Evolutionary conservation across 257 asterid species (phyloP).

Genomic region (Datura wrightii): DNA sequence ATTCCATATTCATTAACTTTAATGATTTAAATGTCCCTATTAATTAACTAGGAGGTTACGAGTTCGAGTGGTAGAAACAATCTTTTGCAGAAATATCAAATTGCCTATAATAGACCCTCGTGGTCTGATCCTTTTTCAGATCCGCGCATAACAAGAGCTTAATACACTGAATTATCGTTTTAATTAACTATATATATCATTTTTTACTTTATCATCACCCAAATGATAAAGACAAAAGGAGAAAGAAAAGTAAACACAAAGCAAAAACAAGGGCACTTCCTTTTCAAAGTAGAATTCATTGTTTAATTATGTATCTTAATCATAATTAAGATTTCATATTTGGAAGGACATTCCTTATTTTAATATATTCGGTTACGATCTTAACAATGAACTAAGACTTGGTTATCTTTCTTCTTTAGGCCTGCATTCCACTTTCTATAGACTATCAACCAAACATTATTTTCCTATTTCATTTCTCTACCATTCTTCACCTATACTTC

Average conservation of each 20-base stretch:
- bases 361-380: conserved; percentile 17
- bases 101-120: too few relatives aligned
- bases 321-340: conserved; percentile 23
- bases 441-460: not conserved
- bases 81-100: too few relatives aligned
- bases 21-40: not conserved
- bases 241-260: conserved; percentile 28
- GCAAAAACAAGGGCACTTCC: not conserved
- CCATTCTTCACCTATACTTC: conserved; percentile 10
- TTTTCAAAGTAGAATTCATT: conserved; percentile 26
- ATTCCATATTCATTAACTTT: too few relatives aligned
- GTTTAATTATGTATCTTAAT: not conserved
- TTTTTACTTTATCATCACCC: conserved; percentile 15
- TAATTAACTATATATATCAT: not conserved
- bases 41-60: too few relatives aligned
- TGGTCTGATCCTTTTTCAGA: too few relatives aligned
- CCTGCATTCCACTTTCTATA: conserved; percentile 26
- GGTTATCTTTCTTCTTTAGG: conserved; percentile 11
- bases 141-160: too few relatives aligned
- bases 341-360: not conserved
- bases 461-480: conserved; percentile 7
- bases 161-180: too few relatives aligned
- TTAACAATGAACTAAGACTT: conserved; percentile 25
- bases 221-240: conserved; percentile 22
- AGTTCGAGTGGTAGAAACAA: too few relatives aligned